Evolutionary conservation across 345 rosid genomes (phyloP), one percentile per base, ranked within the genome.

Genomic region (Arabis hirsuta): DNA sequence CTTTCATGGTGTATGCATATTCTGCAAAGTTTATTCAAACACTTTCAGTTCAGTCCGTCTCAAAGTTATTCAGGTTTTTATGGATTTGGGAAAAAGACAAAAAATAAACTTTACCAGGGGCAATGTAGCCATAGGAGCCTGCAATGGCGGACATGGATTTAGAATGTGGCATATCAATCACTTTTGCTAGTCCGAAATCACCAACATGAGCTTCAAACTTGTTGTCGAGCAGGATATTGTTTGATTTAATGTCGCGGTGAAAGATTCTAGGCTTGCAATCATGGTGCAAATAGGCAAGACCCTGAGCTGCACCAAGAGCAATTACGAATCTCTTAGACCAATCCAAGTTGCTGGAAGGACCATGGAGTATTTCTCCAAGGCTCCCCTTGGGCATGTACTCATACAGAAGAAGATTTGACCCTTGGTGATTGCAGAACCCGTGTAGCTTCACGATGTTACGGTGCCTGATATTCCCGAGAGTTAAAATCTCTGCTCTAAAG

Each of bases 91-190:
- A 22, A 51, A 50, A 11, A 7, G 7, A 9, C 2, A 8, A 36
- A 36, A 36, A 36, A 36, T 11, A 36, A 36, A 44, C 9, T 47
- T 46, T 73, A 73, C 77, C 77, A 47, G 98, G 98, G 22, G 98
- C 98, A 73, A 93, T 93, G 80, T 93, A 93, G 80, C 98, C 98
- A 62, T 93, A 93, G 62, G 98, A 90, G 65, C 98, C 98, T 5
- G 96, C 97, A 71, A 93, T 88, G 9, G 96, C 92, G 1, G 98
- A 91, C 98, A 93, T 88, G 20, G 98, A 89, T 74, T 91, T 93
- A 2, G 92, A 86, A 9, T 91, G 84, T 7, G 96, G 95, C 97
- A 91, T 77, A 81, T 91, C 98, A 29, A 91, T 82, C 24, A 93
- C 91, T 74, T 93, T 93, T 6, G 98, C 98, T 52, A 93, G 62